phyloP scores from a whole-genome alignment of 1,284 basidiomycete genomes.

The Porodaedalea pini region DNA sequence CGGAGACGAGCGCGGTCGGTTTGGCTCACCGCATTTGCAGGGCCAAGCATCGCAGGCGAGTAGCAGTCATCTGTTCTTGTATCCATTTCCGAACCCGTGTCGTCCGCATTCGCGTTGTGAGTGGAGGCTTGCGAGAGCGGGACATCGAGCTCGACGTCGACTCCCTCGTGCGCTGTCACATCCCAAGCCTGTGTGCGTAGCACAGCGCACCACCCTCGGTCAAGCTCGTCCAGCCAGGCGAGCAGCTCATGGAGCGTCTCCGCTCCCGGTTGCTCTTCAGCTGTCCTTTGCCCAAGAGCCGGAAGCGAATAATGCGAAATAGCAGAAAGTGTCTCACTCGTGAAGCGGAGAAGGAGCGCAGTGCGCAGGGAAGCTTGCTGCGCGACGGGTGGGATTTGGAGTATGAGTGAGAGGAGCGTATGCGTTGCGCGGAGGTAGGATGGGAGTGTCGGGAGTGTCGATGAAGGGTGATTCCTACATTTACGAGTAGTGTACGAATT shows the following conservation, averaged over 20 bases:
- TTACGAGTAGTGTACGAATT: slow-evolving; percentile 28
- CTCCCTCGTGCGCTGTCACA: slow-evolving; percentile 40
- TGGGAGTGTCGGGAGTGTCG: slow-evolving; percentile 50
- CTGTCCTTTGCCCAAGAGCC: slow-evolving; percentile 6
- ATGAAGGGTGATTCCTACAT: slow-evolving; percentile 46
- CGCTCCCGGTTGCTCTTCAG: not conserved
- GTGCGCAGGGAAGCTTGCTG: slow-evolving; percentile 56
- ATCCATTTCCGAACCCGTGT: not conserved
- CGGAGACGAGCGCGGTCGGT: slow-evolving; percentile 65
- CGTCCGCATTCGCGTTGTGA: not conserved
- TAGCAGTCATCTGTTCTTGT: slow-evolving; percentile 9
- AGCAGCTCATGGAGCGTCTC: slow-evolving; percentile 48
- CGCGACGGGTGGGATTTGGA: slow-evolving; percentile 68
- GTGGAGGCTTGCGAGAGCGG: not conserved
- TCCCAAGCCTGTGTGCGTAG: slow-evolving; percentile 64
- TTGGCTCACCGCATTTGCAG: slow-evolving; percentile 48
- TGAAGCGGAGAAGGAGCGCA: slow-evolving; percentile 63
- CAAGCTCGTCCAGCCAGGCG: slow-evolving; percentile 65
- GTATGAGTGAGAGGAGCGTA: slow-evolving; percentile 52
- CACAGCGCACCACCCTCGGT: slow-evolving; percentile 65
- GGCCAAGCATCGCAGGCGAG: not conserved
- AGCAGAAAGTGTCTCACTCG: slow-evolving; percentile 56
- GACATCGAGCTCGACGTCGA: slow-evolving; percentile 41
- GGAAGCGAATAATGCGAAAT: slow-evolving; percentile 55
- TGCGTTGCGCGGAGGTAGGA: slow-evolving; percentile 55